Conservation (phyloP, 2,329 filamentous ascomycete genomes). For the Colletotrichum plurivorum region DNA sequence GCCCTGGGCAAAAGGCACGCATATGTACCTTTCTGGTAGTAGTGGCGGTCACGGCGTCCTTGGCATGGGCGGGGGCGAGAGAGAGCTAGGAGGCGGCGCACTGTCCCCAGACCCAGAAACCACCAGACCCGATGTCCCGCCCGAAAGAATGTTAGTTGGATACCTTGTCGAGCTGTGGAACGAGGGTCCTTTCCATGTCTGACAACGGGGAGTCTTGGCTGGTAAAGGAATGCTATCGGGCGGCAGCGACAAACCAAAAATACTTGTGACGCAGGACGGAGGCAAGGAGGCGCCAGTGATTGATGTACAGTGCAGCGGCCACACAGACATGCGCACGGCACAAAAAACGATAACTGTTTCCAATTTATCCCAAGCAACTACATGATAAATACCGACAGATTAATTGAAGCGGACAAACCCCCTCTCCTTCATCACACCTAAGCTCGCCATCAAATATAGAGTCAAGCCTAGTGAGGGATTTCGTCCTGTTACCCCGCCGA, state of each 20-base stretch:
- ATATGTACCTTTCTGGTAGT: no score
- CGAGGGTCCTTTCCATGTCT: constrained; percentile 26
- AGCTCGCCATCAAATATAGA: constrained; percentile 32
- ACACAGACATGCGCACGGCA: constrained; percentile 1
- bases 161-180: constrained; percentile 17
- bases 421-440: constrained; percentile 23
- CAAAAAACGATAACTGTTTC: constrained; percentile 16
- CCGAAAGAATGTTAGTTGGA: neutral
- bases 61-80: neutral
- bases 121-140: constrained; percentile 15
- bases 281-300: constrained; percentile 25
- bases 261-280: constrained; percentile 32
- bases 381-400: constrained; percentile 20
- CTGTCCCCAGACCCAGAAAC: constrained; percentile 17
- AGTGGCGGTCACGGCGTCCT: no score
- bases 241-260: constrained; percentile 31
- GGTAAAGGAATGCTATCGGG: constrained; percentile 8
- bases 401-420: constrained; percentile 25
- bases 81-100: neutral
- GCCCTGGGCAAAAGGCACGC: neutral
- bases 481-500: neutral
- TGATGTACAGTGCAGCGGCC: constrained; percentile 30
- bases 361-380: constrained; percentile 32
- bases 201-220: neutral
- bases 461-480: constrained; percentile 22